Evolutionary conservation across 192 early-diverging fungal genomes (phyloP), one percentile per base, ranked within the genome.

Genomic region (Coemansia sp.): DNA sequence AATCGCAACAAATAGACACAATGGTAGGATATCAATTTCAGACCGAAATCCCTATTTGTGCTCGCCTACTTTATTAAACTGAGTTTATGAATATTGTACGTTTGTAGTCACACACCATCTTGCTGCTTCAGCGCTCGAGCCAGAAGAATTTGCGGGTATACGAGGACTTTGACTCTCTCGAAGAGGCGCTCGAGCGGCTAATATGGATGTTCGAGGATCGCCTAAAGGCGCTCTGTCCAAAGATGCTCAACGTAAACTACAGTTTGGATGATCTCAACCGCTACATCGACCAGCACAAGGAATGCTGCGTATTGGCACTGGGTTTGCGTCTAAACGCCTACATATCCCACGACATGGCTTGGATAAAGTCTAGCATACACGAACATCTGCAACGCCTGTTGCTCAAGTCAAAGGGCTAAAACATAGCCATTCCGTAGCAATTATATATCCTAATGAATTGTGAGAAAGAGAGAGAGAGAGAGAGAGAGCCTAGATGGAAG

Each of bases 401-500:
- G 11, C 24, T 31, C 36, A 41, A 69, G 48, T 34, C 40, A 35
- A 48, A 42, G 13, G 46, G 31, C 31, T 24, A 8, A 48, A 48
- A 48, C 46, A 48, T 48, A 6, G 46, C 19, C 46, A 11, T 48
- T 48, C n/a, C 46, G 19, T 9, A 48, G 46, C 21, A 48, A 9
- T 1, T 21, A 0, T 48, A 48, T 48, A 48, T 14, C 24, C 17
- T 36, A 59, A 48, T 68, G 40, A 8, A 61, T 31, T 0, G 14
- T 64, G 11, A 14, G 11, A 41, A 8, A 21, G 17, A 34, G 27
- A 33, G 8, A 34, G 10, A 6, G 31, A 9, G 31, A 33, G 31
- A 56, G 31, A 62, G 14, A 16, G 36, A 5, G 9, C 57, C 83
- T 89, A 93, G 35, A 89, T 75, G 6, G 87, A 85, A 9, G 83